Conservation (phyloP, 2,329 filamentous ascomycete species). For the Cercospora berteroae region DNA sequence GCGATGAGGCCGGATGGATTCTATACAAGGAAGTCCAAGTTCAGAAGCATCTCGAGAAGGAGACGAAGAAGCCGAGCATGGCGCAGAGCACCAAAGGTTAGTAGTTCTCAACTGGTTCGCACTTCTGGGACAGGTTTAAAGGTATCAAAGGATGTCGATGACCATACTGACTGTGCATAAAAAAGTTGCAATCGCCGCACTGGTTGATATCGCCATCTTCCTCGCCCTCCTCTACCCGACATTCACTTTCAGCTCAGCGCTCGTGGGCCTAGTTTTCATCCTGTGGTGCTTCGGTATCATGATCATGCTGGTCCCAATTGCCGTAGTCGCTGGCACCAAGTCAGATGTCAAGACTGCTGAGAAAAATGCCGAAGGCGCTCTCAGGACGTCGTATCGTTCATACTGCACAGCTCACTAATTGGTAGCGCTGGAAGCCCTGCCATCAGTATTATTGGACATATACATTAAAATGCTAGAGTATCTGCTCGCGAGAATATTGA, state of each 20-base stretch:
- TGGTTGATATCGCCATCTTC: not conserved
- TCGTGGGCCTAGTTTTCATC: not conserved
- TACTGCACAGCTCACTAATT: not conserved
- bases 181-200: not conserved
- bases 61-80: not conserved
- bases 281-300: not conserved
- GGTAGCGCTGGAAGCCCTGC: not conserved
- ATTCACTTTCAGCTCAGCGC: not conserved
- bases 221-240: not conserved
- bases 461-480: not conserved
- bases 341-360: not conserved
- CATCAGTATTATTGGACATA: not conserved
- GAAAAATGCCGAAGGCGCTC: not conserved
- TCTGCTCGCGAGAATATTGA: constrained; percentile 7
- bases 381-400: not conserved
- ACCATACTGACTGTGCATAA: not conserved
- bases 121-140: no score
- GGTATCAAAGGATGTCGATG: no score
- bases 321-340: not conserved
- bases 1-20: constrained; percentile 15
- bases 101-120: not conserved
- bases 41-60: not conserved
- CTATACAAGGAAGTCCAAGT: constrained; percentile 15
- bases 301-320: not conserved
- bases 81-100: not conserved